Evolutionary conservation across 2,329 filamentous ascomycete species (phyloP).

Genomic region (Aspergillus eucalypticola): DNA sequence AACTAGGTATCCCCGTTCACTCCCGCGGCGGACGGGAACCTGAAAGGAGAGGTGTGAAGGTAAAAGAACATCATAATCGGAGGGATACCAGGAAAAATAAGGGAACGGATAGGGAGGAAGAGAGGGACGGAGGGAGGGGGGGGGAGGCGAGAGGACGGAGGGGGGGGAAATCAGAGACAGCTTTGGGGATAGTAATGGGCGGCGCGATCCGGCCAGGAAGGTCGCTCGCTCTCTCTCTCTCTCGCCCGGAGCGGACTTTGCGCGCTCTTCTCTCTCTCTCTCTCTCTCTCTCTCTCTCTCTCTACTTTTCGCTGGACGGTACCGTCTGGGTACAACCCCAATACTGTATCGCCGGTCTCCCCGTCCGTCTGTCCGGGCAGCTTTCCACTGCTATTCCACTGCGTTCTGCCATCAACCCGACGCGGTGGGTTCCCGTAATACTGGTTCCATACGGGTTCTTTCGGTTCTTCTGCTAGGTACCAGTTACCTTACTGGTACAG

Average conservation of each 20-base stretch:
- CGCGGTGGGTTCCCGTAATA: not conserved
- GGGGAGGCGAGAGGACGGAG: slow-evolving; percentile 25
- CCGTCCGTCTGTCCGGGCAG: not conserved
- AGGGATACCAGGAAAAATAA: slow-evolving; percentile 26
- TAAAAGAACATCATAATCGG: slow-evolving; percentile 40
- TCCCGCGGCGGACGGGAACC: slow-evolving; percentile 47
- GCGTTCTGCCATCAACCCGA: not conserved
- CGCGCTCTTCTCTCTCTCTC: not conserved
- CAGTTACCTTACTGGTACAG: not conserved
- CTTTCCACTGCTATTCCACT: too few species aligned
- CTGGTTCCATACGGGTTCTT: not conserved
- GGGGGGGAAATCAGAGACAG: slow-evolving; percentile 22
- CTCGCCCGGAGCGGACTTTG: slow-evolving; percentile 16
- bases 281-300: too few species aligned
- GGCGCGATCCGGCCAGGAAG: slow-evolving; percentile 30
- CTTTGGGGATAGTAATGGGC: slow-evolving; percentile 31
- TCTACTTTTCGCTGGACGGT: not conserved
- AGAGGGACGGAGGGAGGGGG: slow-evolving; percentile 20
- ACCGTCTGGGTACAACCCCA: not conserved
- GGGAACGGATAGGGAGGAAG: slow-evolving; percentile 18
- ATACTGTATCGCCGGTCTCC: not conserved
- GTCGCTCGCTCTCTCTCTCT: slow-evolving; percentile 3
- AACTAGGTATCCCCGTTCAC: slow-evolving; percentile 46
- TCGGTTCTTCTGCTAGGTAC: not conserved
- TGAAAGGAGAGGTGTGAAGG: slow-evolving; percentile 32